Base-by-base conservation (phyloP, 768 basidiomycete species). In the Fistulinella prunicolor region DNA sequence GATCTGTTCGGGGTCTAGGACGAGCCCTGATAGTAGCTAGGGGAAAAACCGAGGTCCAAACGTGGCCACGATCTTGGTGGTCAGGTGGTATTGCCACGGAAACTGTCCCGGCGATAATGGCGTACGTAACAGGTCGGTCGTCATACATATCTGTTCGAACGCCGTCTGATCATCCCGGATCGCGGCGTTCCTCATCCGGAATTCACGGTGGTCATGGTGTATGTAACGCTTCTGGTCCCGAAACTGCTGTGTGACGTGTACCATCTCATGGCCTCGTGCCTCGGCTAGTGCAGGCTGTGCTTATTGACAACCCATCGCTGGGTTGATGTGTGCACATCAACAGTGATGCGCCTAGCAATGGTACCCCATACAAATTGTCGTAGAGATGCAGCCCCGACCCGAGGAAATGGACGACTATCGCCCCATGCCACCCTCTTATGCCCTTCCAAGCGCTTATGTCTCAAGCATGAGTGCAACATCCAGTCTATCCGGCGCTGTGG, bases 401-500 rank as follows among this genome's bases (percentile, higher is more conserved):
- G 50, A 70, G 51, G 63, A 69, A 50, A 69, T 72, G 46, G 71
- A 75, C 24, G 73, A 70, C 42, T 65, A 71, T 47, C 65, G 60
- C 44, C 56, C 56, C 57, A 60, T 60, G 58, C 52, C 58, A 42
- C 61, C 65, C 37, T 54, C 65, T 26, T 67, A 67, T 52, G 42
- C 60, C 46, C 49, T 70, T 56, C 51, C 64, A 47, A 50, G 67
- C 50, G 46, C 66, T 47, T 70, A 70, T 60, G 58, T 74, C 57
- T 75, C 80, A 0, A 68, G 62, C 60, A 75, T 75, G 41, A 78
- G 73, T 45, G 55, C 66, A 9, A 66, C 71, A 1, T 77, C 75
- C 35, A 74, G 72, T 54, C 69, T 88, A 47, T 79, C 78, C 22
- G 82, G 82, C 48, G 83, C 85, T 21, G 79, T 87, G 66, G 82